Base-by-base conservation (phyloP, 2,329 filamentous ascomycete genomes). In the Teratosphaeria gauchensis region DNA sequence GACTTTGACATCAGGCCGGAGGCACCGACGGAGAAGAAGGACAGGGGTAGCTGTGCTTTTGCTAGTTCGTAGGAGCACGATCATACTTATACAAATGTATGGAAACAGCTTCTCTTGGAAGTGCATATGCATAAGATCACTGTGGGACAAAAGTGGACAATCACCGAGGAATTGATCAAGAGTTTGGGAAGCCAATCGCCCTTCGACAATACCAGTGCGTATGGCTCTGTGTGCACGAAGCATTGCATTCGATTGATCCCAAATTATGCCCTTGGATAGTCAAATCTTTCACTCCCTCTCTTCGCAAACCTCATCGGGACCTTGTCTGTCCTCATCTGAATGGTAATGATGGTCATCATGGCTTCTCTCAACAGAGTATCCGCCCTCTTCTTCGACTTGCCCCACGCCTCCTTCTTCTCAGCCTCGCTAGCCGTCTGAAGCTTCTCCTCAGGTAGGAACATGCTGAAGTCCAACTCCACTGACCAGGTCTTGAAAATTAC, bases 1-100 rank as follows among this genome's bases (percentile, higher is more conserved):
- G 89, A 94, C 69, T 95, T 96, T 73, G 91, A 96, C 71, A 92
- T 96, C 65, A 83, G 84, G 53, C 89, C 90, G 0, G 80, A 80
- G 58, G 78, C 78, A 4, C 78, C 80, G 6, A 82, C 81, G 2
- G 77, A 82, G 69, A 83, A 84, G 76, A 72, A 78, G 59, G 84
- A 91, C 69, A 81, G 91, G 81, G 88, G 87, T 1, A 77, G 71
- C 48, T 94, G 89, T 72, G 89, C 88, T 1, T 88, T 84, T 70
- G 75, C 77, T 4, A 79, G 76, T 59, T 72, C 63, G 55, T 59
- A 54, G 24, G 12, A 14, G 35, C 24, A 28, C 24, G 24, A 28
- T 28, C 24, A 4, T 28, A 28, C 2, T 28, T 28, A 28, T 28
- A 2, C 24, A 28, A 28, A 28, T 28, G 24, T 28, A 28, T 28